A percentile compares a stretch with the other conserved stretches of the same genome.
These are phyloP conservation scores for Colletotrichum simmondsii DNA, from an alignment of 2,329 filamentous ascomycete genomes.

Conservation along the genomic window DNA sequence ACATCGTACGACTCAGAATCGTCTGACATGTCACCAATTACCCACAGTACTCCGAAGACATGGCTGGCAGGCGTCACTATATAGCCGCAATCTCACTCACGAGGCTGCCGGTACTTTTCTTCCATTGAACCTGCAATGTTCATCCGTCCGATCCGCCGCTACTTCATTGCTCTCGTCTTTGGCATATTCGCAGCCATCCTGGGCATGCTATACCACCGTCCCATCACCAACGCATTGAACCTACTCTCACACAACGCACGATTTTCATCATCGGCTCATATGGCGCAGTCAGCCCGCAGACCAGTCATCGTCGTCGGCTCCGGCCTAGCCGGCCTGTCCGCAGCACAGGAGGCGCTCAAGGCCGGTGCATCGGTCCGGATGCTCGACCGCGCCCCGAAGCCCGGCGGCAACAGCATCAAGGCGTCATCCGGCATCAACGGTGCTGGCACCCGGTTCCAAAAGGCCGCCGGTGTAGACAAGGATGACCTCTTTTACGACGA, in stretches of 20 bases:
- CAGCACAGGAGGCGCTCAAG: conserved; percentile 65
- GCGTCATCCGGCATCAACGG: conserved; percentile 75
- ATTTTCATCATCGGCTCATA: neutral
- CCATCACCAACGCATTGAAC: conserved; percentile 11
- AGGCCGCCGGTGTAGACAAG: conserved; percentile 43
- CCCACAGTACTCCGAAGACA: neutral
- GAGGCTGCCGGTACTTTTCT: too few species aligned
- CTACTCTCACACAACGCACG: neutral
- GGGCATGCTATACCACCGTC: conserved; percentile 36
- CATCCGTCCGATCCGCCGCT: conserved; percentile 20
- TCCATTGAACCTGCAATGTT: conserved; percentile 6
- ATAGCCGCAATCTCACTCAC: neutral
- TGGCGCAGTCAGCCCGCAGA: conserved; percentile 29
- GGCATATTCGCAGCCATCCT: conserved; percentile 37
- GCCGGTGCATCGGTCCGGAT: conserved; percentile 64
- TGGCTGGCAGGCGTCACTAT: neutral
- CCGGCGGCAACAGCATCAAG: conserved; percentile 74
- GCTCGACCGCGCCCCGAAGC: conserved; percentile 68
- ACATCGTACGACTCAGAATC: conserved; percentile 32
- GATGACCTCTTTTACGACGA: conserved; percentile 63
- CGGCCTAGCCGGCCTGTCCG: conserved; percentile 71
- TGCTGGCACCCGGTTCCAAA: conserved; percentile 68
- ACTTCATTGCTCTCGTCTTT: conserved; percentile 35
- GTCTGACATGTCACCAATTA: conserved; percentile 12
- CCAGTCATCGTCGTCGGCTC: conserved; percentile 72